Evolutionary conservation across 176 grass and related monocot species (phyloP).

Genomic region (Cenchrus fungigraminus): DNA sequence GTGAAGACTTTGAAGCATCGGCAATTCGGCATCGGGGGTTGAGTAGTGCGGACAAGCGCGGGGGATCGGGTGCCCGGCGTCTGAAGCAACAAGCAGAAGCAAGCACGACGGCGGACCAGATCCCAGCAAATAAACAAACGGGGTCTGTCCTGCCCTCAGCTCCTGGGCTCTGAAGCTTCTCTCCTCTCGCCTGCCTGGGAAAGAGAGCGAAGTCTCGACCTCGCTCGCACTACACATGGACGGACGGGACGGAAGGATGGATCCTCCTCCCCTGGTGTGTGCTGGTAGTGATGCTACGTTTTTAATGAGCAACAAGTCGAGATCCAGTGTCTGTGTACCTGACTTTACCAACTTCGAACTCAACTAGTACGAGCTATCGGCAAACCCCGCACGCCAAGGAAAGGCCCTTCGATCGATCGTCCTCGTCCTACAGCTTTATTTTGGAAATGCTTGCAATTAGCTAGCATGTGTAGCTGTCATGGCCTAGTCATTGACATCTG

Average conservation of each 20-base stretch:
- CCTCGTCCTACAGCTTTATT: constrained; percentile 37
- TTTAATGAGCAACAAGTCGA: constrained; percentile 34
- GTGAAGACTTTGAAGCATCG: constrained; percentile 48
- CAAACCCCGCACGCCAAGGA: constrained; percentile 84
- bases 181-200: background rate
- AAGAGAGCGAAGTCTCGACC: background rate
- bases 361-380: constrained; percentile 34
- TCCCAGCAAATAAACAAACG: constrained; percentile 34
- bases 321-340: background rate
- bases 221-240: background rate
- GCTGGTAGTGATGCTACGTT: constrained; percentile 9
- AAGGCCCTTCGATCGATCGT: constrained; percentile 7
- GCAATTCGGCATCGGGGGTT: constrained; percentile 31
- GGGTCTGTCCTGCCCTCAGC: no score
- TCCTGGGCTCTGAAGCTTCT: background rate
- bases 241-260: background rate
- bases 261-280: background rate
- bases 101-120: constrained; percentile 50
- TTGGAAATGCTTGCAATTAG: constrained; percentile 42
- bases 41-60: constrained; percentile 50
- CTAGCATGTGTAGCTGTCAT: background rate
- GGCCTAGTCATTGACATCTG: constrained; percentile 43
- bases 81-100: constrained; percentile 59
- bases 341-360: constrained; percentile 49
- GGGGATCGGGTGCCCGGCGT: constrained; percentile 32